Base-by-base conservation (phyloP, 345 rosid species). In the Euphorbia lathyris region DNA sequence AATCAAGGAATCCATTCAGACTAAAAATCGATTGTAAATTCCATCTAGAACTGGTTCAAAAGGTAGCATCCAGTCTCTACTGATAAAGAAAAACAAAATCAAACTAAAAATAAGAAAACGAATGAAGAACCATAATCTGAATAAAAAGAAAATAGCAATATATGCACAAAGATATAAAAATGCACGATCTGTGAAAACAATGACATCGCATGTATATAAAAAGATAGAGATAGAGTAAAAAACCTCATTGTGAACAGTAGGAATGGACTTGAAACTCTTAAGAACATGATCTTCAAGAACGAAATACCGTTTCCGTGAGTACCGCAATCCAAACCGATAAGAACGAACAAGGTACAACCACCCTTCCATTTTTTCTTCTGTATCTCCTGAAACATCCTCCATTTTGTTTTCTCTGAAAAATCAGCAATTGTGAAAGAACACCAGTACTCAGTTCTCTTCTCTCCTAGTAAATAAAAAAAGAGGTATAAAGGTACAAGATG, bases 301-400 rank as follows among this genome's bases (percentile, higher is more conserved):
- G 75, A 93, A 87, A 81, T 87, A 90, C 30, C 96, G 90, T 76
- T 90, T 90, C 66, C 88, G 83, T 13, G 97, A 93, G 84, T 84
- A 89, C 80, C 86, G 92, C 25, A 93, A 80, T 17, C 96, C 96
- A 77, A 93, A 68, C 78, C 98, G 79, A 57, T 88, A 89, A n/a
- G 90, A 89, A 48, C 96, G 82, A 30, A 93, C 85, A 47, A 86
- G 72, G 74, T 91, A 81, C 76, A 93, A 77, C 98, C 97, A 93
- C 0, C 98, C 97, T 80, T 93, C 98, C 96, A 89, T 89, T 69
- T 75, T 77, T 34, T 34, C 38, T 64, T 80, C 79, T 32, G 83
- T 36, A 16, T 63, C 65, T 64, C 63, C 23, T 7, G 59, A 82
- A 29, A 81, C 74, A 40, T 45, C 70, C 45, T 84, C 86, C 89